A percentile compares a stretch with the other conserved stretches of the same genome.
Conservation (phyloP, 495 filamentous ascomycete species). For the Xylaria sp. region DNA sequence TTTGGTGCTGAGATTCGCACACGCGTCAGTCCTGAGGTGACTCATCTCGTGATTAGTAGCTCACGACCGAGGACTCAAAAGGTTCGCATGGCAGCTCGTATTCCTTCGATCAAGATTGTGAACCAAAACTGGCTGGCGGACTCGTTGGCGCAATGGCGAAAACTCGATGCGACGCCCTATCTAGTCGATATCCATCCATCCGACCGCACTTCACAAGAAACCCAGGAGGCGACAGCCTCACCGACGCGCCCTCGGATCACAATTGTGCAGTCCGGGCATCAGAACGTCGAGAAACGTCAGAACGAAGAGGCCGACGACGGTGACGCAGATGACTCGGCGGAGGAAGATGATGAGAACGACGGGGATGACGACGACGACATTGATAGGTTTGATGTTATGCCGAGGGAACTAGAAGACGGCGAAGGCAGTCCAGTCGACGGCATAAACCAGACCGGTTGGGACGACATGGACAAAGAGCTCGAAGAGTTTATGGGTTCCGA, state of each 20-base stretch:
- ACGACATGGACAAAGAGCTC: slow-evolving; percentile 72
- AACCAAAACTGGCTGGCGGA: slow-evolving; percentile 87
- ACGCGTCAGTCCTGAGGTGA: slow-evolving; percentile 53
- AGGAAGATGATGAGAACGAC: slow-evolving; percentile 31
- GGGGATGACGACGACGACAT: slow-evolving; percentile 48
- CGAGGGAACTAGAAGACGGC: slow-evolving; percentile 55
- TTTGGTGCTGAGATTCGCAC: slow-evolving; percentile 81
- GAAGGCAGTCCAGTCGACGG: slow-evolving; percentile 61
- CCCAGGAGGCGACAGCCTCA: slow-evolving; percentile 42
- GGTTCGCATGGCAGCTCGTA: slow-evolving; percentile 77
- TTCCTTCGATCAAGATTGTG: slow-evolving; percentile 82
- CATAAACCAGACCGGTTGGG: slow-evolving; percentile 65
- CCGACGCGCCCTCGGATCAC: slow-evolving; percentile 49
- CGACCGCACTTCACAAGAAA: slow-evolving; percentile 54
- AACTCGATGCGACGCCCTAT: slow-evolving; percentile 76
- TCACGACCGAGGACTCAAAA: slow-evolving; percentile 83
- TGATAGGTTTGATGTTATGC: slow-evolving; percentile 44
- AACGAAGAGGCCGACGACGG: slow-evolving; percentile 43
- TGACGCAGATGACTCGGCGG: slow-evolving; percentile 41
- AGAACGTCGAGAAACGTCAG: slow-evolving; percentile 29
- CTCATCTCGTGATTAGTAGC: slow-evolving; percentile 60
- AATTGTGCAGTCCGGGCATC: slow-evolving; percentile 45
- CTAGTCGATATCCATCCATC: slow-evolving; percentile 69
- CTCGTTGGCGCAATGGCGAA: slow-evolving; percentile 78
- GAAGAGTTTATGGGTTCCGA: slow-evolving; percentile 73